A percentile compares a stretch with the other conserved stretches of the same genome.
phyloP scores from a whole-genome alignment of 1,284 basidiomycete genomes.

The Cutaneotrichosporon mucoides region DNA sequence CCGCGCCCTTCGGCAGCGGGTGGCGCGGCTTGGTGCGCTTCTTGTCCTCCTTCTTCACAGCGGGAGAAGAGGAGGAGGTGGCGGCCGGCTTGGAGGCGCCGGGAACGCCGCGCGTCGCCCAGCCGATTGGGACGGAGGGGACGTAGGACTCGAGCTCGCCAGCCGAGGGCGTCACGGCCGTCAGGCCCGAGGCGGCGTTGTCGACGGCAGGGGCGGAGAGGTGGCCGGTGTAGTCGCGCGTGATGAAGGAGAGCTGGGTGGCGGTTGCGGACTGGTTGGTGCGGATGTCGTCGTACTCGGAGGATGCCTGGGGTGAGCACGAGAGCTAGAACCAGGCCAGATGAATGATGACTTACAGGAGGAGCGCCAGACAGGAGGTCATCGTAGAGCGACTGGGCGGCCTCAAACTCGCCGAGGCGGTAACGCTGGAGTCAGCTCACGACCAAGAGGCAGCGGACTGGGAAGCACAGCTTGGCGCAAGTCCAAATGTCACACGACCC shows the following conservation, averaged over 20 bases:
- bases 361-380: conserved; percentile 56
- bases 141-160: conserved; percentile 39
- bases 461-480: not conserved
- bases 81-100: conserved; percentile 6
- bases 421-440: conserved; percentile 56
- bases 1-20: conserved; percentile 44
- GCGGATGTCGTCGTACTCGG: conserved; percentile 77
- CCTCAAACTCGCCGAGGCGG: conserved; percentile 67
- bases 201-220: conserved; percentile 26
- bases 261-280: conserved; percentile 75
- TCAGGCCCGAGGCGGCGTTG: conserved; percentile 7
- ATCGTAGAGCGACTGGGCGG: conserved; percentile 69
- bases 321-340: not conserved
- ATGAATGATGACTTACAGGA: not conserved
- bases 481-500: not conserved
- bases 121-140: conserved; percentile 39
- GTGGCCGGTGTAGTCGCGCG: conserved; percentile 59
- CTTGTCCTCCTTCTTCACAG: conserved; percentile 10
- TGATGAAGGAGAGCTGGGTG: conserved; percentile 73
- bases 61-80: conserved; percentile 7
- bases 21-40: conserved; percentile 36
- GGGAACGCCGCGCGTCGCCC: conserved; percentile 24
- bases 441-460: not conserved
- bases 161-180: conserved; percentile 21
- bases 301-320: conserved; percentile 59